These are phyloP conservation scores for Dactylorhiza incarnata DNA, from an alignment of 106 monocot genomes.

Conservation along the genomic window DNA sequence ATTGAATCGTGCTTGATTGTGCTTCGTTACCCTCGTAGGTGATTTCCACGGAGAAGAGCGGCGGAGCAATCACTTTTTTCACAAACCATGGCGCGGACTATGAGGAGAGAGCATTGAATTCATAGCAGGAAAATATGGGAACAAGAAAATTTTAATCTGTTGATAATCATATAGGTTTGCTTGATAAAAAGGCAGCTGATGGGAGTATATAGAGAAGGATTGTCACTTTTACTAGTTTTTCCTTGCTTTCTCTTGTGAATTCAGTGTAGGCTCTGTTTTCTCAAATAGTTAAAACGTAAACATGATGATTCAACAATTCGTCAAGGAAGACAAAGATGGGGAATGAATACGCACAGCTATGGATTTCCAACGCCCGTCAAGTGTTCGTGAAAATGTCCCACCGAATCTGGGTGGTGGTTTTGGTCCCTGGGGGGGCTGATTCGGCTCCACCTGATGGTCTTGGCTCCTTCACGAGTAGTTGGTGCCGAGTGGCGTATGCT, in stretches of 20 bases:
- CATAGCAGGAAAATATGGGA: background rate
- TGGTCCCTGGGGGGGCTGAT: too few species aligned
- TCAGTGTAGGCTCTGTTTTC: background rate
- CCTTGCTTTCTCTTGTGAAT: background rate
- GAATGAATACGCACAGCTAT: too few species aligned
- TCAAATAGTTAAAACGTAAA: background rate
- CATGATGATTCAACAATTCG: background rate
- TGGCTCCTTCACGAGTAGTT: too few species aligned
- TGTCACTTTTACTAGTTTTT: background rate
- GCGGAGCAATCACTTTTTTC: background rate
- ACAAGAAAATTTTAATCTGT: background rate
- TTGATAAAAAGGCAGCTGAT: slow-evolving; percentile 1
- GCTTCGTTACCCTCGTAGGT: background rate
- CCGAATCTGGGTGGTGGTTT: too few species aligned
- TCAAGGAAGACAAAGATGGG: too few species aligned
- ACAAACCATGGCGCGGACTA: background rate
- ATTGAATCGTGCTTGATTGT: background rate
- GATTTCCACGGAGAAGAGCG: background rate
- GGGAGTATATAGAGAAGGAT: slow-evolving; percentile 1
- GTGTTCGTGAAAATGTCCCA: too few species aligned
- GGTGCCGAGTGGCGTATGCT: too few species aligned
- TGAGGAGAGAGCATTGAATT: background rate
- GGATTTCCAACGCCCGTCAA: too few species aligned
- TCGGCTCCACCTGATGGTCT: too few species aligned
- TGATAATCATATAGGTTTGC: background rate